Evolutionary conservation across 2,329 filamentous ascomycete species (phyloP).

Genomic region (Colletotrichum melonis): DNA sequence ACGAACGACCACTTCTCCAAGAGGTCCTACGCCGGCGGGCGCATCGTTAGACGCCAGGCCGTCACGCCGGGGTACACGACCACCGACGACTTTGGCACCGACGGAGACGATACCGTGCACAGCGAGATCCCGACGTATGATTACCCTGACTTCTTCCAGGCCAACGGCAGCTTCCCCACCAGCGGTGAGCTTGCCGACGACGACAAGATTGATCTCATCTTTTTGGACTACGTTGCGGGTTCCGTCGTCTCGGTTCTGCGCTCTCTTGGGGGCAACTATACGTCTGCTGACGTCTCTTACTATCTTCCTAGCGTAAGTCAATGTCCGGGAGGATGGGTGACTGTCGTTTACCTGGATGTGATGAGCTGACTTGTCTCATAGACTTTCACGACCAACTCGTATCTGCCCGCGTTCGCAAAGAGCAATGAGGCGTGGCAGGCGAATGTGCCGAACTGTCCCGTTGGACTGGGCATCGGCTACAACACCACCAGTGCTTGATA

Average conservation of each 20-base stretch:
- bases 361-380: background rate
- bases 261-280: slow-evolving; percentile 17
- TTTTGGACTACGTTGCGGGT: slow-evolving; percentile 18
- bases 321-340: background rate
- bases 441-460: slow-evolving; percentile 16
- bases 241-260: slow-evolving; percentile 19
- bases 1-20: slow-evolving; percentile 23
- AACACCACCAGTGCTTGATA: background rate
- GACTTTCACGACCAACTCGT: slow-evolving; percentile 24
- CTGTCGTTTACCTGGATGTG: background rate
- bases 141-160: slow-evolving; percentile 62
- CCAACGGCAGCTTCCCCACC: slow-evolving; percentile 58
- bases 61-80: slow-evolving; percentile 64
- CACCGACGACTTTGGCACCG: slow-evolving; percentile 66
- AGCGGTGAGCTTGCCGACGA: slow-evolving; percentile 43
- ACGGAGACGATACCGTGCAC: slow-evolving; percentile 66
- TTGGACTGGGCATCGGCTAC: slow-evolving; percentile 12
- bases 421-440: slow-evolving; percentile 13
- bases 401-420: slow-evolving; percentile 14
- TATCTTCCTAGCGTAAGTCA: slow-evolving; percentile 19
- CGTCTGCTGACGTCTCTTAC: slow-evolving; percentile 12
- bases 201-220: slow-evolving; percentile 18
- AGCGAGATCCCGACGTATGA: slow-evolving; percentile 56
- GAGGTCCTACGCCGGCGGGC: slow-evolving; percentile 10
- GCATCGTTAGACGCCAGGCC: slow-evolving; percentile 55